Evolutionary conservation across 108 stramenopile genomes (phyloP).

Genomic region (Skeletonema grethae): DNA sequence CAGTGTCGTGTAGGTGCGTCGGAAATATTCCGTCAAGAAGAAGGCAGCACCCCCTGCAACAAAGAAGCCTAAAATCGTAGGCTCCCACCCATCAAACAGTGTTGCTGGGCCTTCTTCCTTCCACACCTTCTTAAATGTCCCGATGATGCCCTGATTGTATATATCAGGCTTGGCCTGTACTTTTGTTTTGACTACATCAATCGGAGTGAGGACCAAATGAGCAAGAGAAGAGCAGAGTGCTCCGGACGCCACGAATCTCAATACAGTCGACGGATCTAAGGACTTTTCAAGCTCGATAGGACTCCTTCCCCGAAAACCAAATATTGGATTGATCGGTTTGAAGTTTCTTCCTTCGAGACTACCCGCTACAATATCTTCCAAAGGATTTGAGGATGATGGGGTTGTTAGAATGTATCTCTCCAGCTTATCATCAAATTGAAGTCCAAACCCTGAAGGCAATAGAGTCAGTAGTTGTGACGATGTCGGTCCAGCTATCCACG

Average conservation of each 20-base stretch:
- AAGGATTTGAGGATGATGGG: conserved; percentile 29
- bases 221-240: conserved; percentile 77
- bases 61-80: conserved; percentile 86
- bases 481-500: conserved; percentile 33
- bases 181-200: conserved; percentile 81
- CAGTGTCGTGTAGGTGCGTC: conserved; percentile 51
- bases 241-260: conserved; percentile 72
- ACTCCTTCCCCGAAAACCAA: conserved; percentile 83
- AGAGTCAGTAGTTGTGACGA: conserved; percentile 70
- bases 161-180: conserved; percentile 83
- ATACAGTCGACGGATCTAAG: conserved; percentile 57
- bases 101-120: conserved; percentile 55
- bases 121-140: conserved; percentile 61
- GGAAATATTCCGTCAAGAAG: conserved; percentile 72
- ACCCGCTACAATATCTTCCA: conserved; percentile 14
- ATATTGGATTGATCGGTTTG: conserved; percentile 72
- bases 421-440: conserved; percentile 58
- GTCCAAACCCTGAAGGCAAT: conserved; percentile 74
- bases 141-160: conserved; percentile 59
- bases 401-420: conserved; percentile 56
- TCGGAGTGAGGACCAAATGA: conserved; percentile 75
- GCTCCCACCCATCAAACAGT: conserved; percentile 85
- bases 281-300: conserved; percentile 83
- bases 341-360: conserved; percentile 33
- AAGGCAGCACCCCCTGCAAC: conserved; percentile 68